A percentile compares a stretch with the other conserved stretches of the same genome.
These are phyloP conservation scores for Stellera chamaejasme DNA, from an alignment of 345 rosid genomes.

Conservation along the genomic window DNA sequence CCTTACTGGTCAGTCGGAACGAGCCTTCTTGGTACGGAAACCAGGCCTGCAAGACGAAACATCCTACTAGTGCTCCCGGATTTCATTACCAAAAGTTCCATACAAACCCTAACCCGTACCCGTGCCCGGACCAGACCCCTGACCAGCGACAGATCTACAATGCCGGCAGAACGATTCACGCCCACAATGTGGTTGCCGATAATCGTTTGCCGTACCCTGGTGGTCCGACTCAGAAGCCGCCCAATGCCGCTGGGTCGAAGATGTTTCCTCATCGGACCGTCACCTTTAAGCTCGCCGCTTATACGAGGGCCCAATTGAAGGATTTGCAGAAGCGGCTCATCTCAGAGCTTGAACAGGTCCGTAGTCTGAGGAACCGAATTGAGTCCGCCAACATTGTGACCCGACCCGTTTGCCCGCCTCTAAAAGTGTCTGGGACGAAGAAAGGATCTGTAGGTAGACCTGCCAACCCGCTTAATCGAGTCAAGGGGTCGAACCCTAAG, in stretches of 20 bases:
- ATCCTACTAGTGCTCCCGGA: conserved; percentile 10
- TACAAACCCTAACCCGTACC: conserved; percentile 16
- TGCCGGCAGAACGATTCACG: conserved; percentile 10
- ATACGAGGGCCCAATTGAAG: conserved; percentile 23
- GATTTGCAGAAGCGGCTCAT: conserved; percentile 30
- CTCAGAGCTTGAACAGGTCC: conserved; percentile 34
- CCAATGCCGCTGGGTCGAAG: not conserved
- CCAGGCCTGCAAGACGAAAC: conserved; percentile 30
- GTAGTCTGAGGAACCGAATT: conserved; percentile 20
- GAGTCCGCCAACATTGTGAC: conserved; percentile 10
- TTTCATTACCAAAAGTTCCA: not conserved
- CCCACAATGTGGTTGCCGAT: conserved; percentile 11
- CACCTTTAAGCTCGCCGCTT: conserved; percentile 19
- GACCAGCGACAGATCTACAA: not conserved
- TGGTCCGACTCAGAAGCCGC: conserved; percentile 10
- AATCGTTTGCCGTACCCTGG: not conserved
- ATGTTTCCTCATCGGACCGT: conserved; percentile 13
- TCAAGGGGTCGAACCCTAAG: conserved; percentile 12
- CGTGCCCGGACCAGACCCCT: conserved; percentile 17
- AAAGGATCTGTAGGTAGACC: conserved; percentile 21
- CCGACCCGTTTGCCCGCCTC: conserved; percentile 13
- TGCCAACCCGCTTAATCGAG: conserved; percentile 8
- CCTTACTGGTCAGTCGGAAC: conserved; percentile 27
- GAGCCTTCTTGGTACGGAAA: conserved; percentile 33
- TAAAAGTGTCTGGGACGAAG: not conserved